A percentile compares a stretch with the other conserved stretches of the same genome.
These are phyloP conservation scores for Tetracladium setigerum DNA, from an alignment of 495 filamentous ascomycete genomes.

Conservation along the genomic window DNA sequence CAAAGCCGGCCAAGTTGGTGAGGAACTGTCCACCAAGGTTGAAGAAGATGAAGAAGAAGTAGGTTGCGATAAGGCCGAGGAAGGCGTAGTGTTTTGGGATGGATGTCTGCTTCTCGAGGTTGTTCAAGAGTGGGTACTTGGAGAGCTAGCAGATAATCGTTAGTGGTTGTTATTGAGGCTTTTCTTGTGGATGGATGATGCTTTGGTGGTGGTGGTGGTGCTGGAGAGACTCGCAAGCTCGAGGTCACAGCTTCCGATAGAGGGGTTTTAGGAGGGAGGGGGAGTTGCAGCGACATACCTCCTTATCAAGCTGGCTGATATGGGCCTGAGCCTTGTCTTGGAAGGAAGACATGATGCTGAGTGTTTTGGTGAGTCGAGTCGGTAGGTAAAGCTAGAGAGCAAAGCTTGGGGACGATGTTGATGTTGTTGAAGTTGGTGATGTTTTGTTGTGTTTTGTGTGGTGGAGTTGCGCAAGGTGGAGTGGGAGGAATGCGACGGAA, in stretches of 20 bases:
- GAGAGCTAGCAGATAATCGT: constrained; percentile 58
- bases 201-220: constrained; percentile 3
- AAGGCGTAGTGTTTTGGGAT: constrained; percentile 95
- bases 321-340: constrained; percentile 89
- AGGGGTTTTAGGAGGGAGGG: neutral
- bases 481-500: neutral
- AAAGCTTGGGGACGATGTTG: no score
- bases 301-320: constrained; percentile 90
- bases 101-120: constrained; percentile 91
- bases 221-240: neutral
- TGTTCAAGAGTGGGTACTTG: constrained; percentile 90
- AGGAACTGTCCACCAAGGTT: constrained; percentile 97
- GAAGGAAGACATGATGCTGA: constrained; percentile 53
- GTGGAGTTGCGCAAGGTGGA: no score
- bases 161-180: neutral
- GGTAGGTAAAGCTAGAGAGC: no score
- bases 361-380: neutral
- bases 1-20: constrained; percentile 92
- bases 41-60: constrained; percentile 98
- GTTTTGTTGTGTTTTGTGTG: neutral
- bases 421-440: neutral
- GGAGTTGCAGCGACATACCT: constrained; percentile 56
- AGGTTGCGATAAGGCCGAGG: constrained; percentile 75
- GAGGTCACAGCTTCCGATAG: neutral
- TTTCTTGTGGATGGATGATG: no score